Conservation (phyloP, 306 rosid species). For the Cucurbita ficifolia region DNA sequence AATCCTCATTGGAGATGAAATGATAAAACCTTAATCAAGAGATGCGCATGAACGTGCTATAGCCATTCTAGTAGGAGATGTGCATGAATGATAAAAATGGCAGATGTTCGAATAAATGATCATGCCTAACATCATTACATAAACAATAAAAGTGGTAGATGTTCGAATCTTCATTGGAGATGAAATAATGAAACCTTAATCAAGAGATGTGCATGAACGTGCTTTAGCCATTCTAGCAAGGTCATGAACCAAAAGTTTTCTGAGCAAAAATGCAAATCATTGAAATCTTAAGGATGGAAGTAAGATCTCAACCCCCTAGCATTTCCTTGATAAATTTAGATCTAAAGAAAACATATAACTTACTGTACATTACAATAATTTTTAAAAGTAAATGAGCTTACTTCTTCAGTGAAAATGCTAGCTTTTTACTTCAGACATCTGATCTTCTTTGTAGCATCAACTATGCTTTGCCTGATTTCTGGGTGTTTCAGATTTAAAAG, state of each 20-base stretch:
- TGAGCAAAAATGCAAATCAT: background rate
- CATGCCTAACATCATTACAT: too few relatives aligned
- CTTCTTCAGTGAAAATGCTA: background rate
- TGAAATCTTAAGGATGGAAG: background rate
- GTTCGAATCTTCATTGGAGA: too few relatives aligned
- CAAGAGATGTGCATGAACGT: background rate
- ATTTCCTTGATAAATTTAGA: background rate
- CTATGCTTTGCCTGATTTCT: slow-evolving; percentile 50
- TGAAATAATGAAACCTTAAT: background rate
- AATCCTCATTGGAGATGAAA: too few relatives aligned
- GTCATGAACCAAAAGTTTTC: background rate
- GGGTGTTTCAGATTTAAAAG: slow-evolving; percentile 49
- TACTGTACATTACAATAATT: background rate
- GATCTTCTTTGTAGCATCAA: slow-evolving; percentile 43
- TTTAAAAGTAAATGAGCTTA: background rate
- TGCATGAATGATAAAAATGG: too few relatives aligned
- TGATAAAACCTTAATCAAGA: background rate
- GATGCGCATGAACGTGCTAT: background rate
- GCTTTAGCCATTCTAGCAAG: background rate
- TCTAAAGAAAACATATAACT: background rate
- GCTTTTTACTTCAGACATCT: slow-evolving; percentile 39
- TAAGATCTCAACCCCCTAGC: background rate
- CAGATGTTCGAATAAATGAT: too few relatives aligned
- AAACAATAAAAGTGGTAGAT: too few relatives aligned
- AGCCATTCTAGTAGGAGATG: background rate